A percentile compares a stretch with the other conserved stretches of the same genome.
These are phyloP conservation scores for Coemansia sp. DNA, from an alignment of 192 early-diverging fungal species.

Conservation along the genomic window DNA sequence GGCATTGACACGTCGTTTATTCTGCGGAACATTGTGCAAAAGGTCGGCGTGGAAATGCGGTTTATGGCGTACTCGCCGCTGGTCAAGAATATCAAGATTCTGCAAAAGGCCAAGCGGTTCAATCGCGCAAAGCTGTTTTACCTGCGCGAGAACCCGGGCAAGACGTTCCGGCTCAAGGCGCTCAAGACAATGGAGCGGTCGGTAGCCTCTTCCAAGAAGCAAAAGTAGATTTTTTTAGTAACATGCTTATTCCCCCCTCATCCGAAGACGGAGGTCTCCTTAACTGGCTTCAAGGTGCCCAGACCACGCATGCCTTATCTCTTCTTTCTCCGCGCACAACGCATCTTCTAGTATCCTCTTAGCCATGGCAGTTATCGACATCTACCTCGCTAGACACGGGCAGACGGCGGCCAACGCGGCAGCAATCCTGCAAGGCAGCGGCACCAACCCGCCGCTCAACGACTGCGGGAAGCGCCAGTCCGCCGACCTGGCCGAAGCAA, in stretches of 20 bases:
- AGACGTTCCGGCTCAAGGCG: conserved; percentile 58
- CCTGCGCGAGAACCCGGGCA: conserved; percentile 71
- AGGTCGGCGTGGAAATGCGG: conserved; percentile 72
- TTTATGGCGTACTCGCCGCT: conserved; percentile 73
- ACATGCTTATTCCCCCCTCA: background rate
- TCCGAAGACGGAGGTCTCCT: too few species aligned
- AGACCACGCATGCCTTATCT: background rate
- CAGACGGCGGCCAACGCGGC: conserved; percentile 42
- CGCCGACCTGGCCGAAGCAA: conserved; percentile 15
- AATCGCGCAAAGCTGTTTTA: conserved; percentile 75
- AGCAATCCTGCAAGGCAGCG: conserved; percentile 29
- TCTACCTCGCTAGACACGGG: conserved; percentile 40
- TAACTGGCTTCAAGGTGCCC: too few species aligned
- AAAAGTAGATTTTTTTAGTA: background rate
- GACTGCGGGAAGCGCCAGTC: conserved; percentile 27
- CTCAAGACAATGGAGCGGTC: conserved; percentile 34
- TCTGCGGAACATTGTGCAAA: conserved; percentile 71
- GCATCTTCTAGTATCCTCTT: background rate
- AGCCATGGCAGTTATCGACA: conserved; percentile 12
- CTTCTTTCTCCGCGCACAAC: background rate
- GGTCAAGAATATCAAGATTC: conserved; percentile 66
- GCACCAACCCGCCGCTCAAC: conserved; percentile 32
- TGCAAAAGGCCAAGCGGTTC: conserved; percentile 58
- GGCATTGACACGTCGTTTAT: conserved; percentile 74
- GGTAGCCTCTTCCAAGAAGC: conserved; percentile 9